Conservation (phyloP, 345 rosid genomes). For the Stellera chamaejasme region DNA sequence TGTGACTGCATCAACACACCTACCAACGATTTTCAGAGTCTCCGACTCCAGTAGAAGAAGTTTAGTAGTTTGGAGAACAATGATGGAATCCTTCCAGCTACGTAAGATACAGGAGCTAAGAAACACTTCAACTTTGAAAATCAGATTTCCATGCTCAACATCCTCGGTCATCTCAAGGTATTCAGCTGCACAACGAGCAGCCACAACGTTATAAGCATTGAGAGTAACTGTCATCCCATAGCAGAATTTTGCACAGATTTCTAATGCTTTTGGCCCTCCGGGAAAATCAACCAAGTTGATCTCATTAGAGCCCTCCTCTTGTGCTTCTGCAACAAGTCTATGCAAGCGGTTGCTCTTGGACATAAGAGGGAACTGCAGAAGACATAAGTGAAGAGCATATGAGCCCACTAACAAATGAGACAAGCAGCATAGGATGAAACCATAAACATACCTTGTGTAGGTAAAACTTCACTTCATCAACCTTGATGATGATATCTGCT, state of each 20-base stretch:
- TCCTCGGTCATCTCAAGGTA: constrained; percentile 92
- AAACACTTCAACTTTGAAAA: constrained; percentile 79
- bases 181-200: constrained; percentile 86
- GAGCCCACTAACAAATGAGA: neutral
- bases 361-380: constrained; percentile 80
- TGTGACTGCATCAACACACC: constrained; percentile 83
- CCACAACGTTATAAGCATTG: constrained; percentile 77
- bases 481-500: constrained; percentile 56
- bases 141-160: constrained; percentile 68
- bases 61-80: constrained; percentile 78
- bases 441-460: constrained; percentile 67
- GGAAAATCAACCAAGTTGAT: constrained; percentile 58
- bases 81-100: constrained; percentile 94
- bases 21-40: constrained; percentile 71
- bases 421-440: neutral
- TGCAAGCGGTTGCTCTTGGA: constrained; percentile 77
- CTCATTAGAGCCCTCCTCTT: constrained; percentile 50
- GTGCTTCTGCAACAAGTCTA: constrained; percentile 41
- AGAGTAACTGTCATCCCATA: constrained; percentile 85
- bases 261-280: constrained; percentile 85
- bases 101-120: constrained; percentile 76
- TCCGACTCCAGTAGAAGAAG: constrained; percentile 88
- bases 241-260: constrained; percentile 93
- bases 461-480: constrained; percentile 71
- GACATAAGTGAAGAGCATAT: constrained; percentile 4